These are phyloP conservation scores for Coniochaeta hoffmannii DNA, from an alignment of 2,329 filamentous ascomycete species.

Conservation along the genomic window DNA sequence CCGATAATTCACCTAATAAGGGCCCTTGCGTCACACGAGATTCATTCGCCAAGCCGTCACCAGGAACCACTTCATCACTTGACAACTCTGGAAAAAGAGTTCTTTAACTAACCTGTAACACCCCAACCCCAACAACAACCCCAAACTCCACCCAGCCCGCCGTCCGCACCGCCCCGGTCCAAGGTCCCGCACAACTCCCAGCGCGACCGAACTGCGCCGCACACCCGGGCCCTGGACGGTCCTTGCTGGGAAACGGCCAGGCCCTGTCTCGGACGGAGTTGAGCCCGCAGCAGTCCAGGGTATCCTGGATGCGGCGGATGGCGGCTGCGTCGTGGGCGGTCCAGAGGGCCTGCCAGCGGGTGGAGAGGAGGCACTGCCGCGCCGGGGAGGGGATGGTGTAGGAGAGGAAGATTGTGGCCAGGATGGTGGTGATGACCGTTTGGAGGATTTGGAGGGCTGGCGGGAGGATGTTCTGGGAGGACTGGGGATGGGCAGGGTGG, in stretches of 20 bases:
- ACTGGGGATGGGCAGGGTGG: conserved; percentile 12
- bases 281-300: conserved; percentile 60
- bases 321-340: conserved; percentile 36
- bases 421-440: conserved; percentile 30
- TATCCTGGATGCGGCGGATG: conserved; percentile 57
- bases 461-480: conserved; percentile 14
- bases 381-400: conserved; percentile 24
- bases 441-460: conserved; percentile 33
- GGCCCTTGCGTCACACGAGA: no score
- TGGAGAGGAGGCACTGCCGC: conserved; percentile 46
- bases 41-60: no score
- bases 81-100: no score
- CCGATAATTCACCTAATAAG: no score
- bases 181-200: conserved; percentile 43
- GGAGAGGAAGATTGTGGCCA: conserved; percentile 34
- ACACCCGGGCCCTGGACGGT: no score
- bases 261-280: conserved; percentile 48
- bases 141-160: conserved; percentile 47
- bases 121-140: conserved; percentile 43
- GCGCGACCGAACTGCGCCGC: conserved; percentile 32
- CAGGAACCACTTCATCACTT: no score
- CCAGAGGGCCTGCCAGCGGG: conserved; percentile 49
- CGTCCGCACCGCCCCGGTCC: conserved; percentile 47
- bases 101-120: conserved; percentile 44
- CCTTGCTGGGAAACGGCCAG: conserved; percentile 47